These are phyloP conservation scores for Inga laurina DNA, from an alignment of 306 rosid genomes.

Conservation along the genomic window DNA sequence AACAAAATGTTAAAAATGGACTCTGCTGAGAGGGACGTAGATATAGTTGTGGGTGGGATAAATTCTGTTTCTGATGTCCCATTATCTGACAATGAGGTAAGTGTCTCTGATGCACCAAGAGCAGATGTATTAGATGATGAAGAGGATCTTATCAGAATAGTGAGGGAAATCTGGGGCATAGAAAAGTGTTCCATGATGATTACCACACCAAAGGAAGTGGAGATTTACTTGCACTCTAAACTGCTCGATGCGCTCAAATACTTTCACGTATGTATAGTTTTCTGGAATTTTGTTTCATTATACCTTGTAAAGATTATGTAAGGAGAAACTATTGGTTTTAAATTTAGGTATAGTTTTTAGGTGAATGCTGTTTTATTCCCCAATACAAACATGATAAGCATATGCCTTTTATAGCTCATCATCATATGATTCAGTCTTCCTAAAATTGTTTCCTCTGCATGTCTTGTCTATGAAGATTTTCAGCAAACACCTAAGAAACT, in stretches of 20 bases:
- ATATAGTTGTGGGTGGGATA: slow-evolving; percentile 74
- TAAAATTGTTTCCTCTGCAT: neutral
- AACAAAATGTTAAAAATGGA: slow-evolving; percentile 60
- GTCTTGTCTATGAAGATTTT: neutral
- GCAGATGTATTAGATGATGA: slow-evolving; percentile 43
- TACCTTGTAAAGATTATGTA: neutral
- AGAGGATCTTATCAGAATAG: slow-evolving; percentile 44
- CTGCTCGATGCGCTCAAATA: slow-evolving; percentile 76
- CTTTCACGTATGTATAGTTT: slow-evolving; percentile 59
- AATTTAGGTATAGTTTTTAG: neutral
- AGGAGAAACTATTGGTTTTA: neutral
- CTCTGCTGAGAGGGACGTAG: slow-evolving; percentile 47
- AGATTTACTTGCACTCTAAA: slow-evolving; percentile 61
- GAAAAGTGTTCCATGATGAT: slow-evolving; percentile 39
- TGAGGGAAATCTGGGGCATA: slow-evolving; percentile 76
- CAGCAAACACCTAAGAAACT: neutral
- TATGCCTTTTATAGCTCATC: neutral
- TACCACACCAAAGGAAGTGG: slow-evolving; percentile 45
- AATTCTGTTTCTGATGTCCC: slow-evolving; percentile 42
- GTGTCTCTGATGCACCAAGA: slow-evolving; percentile 33
- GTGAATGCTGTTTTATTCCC: neutral
- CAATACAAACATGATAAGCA: neutral
- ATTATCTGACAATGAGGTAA: slow-evolving; percentile 33
- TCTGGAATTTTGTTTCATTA: slow-evolving; percentile 13
- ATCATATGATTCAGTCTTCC: neutral